Evolutionary conservation across 192 early-diverging fungal species (phyloP), one percentile per base, ranked within the genome.

Genomic region (Backusella circina): DNA sequence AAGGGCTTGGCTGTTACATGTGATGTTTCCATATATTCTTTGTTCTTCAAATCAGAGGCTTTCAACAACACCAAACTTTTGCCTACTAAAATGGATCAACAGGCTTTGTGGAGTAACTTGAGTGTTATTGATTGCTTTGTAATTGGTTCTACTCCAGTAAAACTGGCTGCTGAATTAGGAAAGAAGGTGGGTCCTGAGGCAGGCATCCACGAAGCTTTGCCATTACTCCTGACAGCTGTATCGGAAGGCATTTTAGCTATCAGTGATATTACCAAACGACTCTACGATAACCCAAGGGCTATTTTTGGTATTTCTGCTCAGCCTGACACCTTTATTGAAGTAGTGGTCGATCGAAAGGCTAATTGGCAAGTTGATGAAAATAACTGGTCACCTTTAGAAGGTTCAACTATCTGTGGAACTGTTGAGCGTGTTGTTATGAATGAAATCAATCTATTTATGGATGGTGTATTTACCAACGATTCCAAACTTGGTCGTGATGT

Each of bases 291-390:
- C 79, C 98, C 98, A 35, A 88, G 91, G 66, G 84, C 88, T 61
- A 98, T 99, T 86, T 95, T 99, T 82, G 92, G 92, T 26, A 80
- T 99, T n/a, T 90, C 95, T n/a, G 89, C 92, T 74, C 95, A 98
- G 84, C 82, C 90, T 9, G 96, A 98, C 74, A 98, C 97, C 13
- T 97, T 95, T 64, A 87, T 99, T 31, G 97, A 99, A 86, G 89
- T 98, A 66, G 95, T 98, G 81, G 84, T 95, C 72, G 96, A 96
- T 76, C 90, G 95, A 23, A 79, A 86, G 38, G 83, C 80, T 16
- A 71, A 82, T 10, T 81, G 90, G n/a, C 75, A 88, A 33, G 65
- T 73, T 18, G 81, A 75, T 47, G 67, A 74, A 36, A 81, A 74
- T n/a, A 65, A 65, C 2, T 91, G 89, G 89, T 84, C 86, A 31